Percentiles rank a stretch among this genome's conserved stretches.
phyloP scores from a whole-genome alignment of 2,329 filamentous ascomycete genomes.

The Aureobasidium musti region DNA sequence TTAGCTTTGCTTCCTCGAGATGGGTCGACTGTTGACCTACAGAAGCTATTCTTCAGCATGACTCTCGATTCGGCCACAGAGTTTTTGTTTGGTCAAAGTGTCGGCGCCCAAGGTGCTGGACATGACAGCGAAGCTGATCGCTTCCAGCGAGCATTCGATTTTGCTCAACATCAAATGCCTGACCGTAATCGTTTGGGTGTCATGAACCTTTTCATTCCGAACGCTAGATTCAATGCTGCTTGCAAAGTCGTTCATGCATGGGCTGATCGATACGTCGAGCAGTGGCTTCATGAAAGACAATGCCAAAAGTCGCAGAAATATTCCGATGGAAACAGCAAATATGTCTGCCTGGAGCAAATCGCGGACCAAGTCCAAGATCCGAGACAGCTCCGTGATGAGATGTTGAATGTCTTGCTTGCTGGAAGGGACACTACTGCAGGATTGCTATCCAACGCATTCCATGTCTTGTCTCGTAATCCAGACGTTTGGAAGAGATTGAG shows the following conservation, averaged over 20 bases:
- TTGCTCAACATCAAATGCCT: conserved; percentile 11
- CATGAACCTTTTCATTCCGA: conserved; percentile 29
- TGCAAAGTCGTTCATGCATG: conserved; percentile 27
- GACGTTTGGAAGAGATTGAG: conserved; percentile 34
- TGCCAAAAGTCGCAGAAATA: background rate
- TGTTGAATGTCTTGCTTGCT: conserved; percentile 39
- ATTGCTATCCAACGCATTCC: conserved; percentile 35
- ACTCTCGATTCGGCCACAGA: conserved; percentile 67
- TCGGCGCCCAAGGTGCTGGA: conserved; percentile 31
- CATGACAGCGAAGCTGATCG: conserved; percentile 21
- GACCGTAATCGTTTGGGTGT: conserved; percentile 29
- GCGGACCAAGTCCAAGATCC: conserved; percentile 51
- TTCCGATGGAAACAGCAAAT: conserved; percentile 40
- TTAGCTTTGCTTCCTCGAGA: conserved; percentile 59
- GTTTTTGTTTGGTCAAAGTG: conserved; percentile 60
- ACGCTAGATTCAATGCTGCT: conserved; percentile 29
- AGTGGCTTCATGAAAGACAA: conserved; percentile 31
- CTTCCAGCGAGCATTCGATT: conserved; percentile 31
- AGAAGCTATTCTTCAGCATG: conserved; percentile 63
- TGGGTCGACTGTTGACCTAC: conserved; percentile 59
- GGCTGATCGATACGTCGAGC: conserved; percentile 32
- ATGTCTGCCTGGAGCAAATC: conserved; percentile 61
- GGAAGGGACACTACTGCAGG: background rate
- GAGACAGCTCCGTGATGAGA: conserved; percentile 45
- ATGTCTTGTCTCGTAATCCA: conserved; percentile 34